phyloP scores from a whole-genome alignment of 176 grass and related monocot species.

The Aegilops sharonensis region DNA sequence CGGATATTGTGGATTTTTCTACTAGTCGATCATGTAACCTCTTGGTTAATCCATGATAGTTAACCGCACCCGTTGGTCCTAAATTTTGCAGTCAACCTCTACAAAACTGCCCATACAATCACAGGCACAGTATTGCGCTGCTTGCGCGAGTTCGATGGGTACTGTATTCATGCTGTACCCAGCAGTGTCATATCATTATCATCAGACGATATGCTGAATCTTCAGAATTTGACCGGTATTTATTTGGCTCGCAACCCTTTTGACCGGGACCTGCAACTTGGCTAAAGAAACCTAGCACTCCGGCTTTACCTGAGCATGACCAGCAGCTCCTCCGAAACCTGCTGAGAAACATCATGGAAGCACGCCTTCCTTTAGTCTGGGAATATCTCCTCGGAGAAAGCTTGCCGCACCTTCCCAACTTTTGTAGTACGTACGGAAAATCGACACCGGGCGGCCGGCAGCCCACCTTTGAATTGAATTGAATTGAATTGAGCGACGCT shows the following conservation, averaged over 20 bases:
- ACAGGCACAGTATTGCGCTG: neutral
- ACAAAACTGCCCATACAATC: neutral
- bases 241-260: slow-evolving; percentile 13
- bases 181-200: no score
- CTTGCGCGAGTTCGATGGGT: neutral
- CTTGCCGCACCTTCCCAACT: neutral
- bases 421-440: neutral
- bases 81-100: neutral
- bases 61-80: neutral
- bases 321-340: neutral
- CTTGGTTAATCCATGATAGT: neutral
- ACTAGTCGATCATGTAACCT: neutral
- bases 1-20: neutral
- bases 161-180: no score
- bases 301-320: neutral
- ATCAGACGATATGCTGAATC: neutral
- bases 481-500: slow-evolving; percentile 23
- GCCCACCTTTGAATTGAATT: slow-evolving; percentile 31
- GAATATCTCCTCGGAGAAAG: slow-evolving; percentile 8
- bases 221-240: slow-evolving; percentile 9
- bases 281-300: neutral
- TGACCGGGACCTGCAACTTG: slow-evolving; percentile 19
- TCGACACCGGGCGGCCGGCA: neutral
- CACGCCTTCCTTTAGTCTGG: neutral
- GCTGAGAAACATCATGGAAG: neutral